Conservation (phyloP, 441 rosid species). For the Theobroma grandiflorum region DNA sequence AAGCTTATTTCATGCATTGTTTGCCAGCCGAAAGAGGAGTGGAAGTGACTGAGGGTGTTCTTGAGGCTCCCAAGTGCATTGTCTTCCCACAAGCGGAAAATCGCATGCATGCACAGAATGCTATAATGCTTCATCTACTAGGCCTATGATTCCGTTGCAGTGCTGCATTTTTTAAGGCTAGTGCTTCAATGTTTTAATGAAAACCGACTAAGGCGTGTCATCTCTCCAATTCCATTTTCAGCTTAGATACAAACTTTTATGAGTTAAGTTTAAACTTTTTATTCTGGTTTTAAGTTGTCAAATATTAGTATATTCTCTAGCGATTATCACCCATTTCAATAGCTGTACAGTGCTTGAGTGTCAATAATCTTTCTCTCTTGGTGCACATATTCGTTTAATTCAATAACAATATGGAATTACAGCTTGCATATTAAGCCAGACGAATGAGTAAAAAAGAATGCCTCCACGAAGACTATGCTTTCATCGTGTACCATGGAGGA, state of each 20-base stretch:
- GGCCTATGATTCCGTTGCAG: constrained; percentile 51
- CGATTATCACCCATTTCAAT: neutral
- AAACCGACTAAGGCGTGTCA: neutral
- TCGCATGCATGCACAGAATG: constrained; percentile 97
- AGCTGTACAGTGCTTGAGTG: neutral
- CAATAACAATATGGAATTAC: neutral
- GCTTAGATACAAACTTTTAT: neutral
- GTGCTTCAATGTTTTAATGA: neutral
- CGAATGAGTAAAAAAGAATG: constrained; percentile 11
- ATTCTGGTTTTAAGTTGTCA: neutral
- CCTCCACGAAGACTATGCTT: neutral
- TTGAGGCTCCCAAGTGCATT: constrained; percentile 93
- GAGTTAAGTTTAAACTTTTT: neutral
- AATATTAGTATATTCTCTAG: neutral
- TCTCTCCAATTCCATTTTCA: neutral
- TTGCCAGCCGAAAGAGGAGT: constrained; percentile 97
- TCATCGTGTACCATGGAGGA: neutral
- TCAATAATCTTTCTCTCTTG: neutral
- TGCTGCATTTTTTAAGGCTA: neutral
- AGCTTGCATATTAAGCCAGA: neutral
- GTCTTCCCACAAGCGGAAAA: constrained; percentile 99
- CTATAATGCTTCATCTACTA: constrained; percentile 84
- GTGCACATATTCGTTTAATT: neutral
- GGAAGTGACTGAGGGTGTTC: constrained; percentile 87
- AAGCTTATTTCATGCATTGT: constrained; percentile 97